phyloP scores from a whole-genome alignment of 305 asterid species.

The Striga hermonthica region DNA sequence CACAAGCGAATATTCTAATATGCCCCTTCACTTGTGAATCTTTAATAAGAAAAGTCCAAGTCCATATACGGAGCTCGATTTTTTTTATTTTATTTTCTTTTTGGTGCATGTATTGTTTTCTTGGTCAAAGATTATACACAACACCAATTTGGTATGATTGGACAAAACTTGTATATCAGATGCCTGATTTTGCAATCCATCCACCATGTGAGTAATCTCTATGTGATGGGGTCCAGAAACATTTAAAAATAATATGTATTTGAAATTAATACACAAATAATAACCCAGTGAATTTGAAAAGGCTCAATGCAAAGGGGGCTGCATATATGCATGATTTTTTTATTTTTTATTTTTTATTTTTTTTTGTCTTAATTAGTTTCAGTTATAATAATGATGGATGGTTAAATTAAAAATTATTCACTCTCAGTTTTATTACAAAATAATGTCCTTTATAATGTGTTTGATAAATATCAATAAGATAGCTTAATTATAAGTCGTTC shows the following conservation, averaged over 20 bases:
- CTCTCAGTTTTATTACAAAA: too few relatives aligned
- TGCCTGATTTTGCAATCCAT: constrained; percentile 30
- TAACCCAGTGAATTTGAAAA: constrained; percentile 7
- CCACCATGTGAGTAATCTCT: constrained; percentile 31
- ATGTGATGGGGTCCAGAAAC: constrained; percentile 24
- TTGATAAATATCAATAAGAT: too few relatives aligned
- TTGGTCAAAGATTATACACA: constrained; percentile 34
- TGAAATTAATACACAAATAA: neutral
- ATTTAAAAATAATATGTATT: neutral
- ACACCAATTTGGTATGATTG: neutral
- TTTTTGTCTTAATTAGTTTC: too few relatives aligned
- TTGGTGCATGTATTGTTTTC: constrained; percentile 8
- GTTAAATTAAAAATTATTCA: too few relatives aligned
- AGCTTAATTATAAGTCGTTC: too few relatives aligned
- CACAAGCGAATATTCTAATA: too few relatives aligned
- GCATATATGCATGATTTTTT: neutral
- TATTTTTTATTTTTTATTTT: too few relatives aligned
- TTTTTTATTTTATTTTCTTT: too few relatives aligned
- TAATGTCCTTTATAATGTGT: too few relatives aligned
- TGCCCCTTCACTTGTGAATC: too few relatives aligned
- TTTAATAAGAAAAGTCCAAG: too few relatives aligned
- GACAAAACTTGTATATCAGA: constrained; percentile 26
- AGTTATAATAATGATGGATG: neutral
- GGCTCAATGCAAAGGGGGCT: constrained; percentile 16
- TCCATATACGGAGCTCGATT: too few relatives aligned